A percentile compares a stretch with the other conserved stretches of the same genome.
phyloP scores from a whole-genome alignment of 768 basidiomycete species.

The Peribolospora baueri region DNA sequence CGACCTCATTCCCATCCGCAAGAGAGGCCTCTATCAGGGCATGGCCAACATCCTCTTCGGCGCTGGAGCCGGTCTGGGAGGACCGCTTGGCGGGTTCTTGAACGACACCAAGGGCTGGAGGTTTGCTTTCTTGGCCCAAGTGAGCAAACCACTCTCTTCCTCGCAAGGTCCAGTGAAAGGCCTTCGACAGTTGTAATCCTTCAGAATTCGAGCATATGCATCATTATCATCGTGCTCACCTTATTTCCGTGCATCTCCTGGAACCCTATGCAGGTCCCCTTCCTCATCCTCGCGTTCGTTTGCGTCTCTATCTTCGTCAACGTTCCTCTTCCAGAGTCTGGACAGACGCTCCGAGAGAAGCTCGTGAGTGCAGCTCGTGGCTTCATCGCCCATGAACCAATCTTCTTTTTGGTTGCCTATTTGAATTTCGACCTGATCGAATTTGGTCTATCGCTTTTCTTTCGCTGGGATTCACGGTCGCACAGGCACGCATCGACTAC shows the following conservation, averaged over 20 bases:
- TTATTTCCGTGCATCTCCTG: background rate
- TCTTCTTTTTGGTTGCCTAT: too few species aligned
- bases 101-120: conserved; percentile 31
- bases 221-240: conserved; percentile 1
- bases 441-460: background rate
- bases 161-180: conserved; percentile 1
- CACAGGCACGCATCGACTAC: conserved; percentile 53
- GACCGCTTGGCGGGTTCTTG: conserved; percentile 20
- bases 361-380: too few species aligned
- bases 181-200: background rate
- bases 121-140: conserved; percentile 65
- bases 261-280: conserved; percentile 33
- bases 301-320: conserved; percentile 55
- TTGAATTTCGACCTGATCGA: background rate
- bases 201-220: background rate
- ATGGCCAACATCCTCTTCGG: conserved; percentile 40
- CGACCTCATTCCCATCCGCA: conserved; percentile 68
- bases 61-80: conserved; percentile 30
- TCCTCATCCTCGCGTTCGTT: conserved; percentile 43
- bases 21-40: conserved; percentile 76
- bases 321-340: conserved; percentile 34
- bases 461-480: background rate
- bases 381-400: too few species aligned
- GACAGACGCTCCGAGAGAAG: conserved; percentile 4
- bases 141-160: conserved; percentile 18